Evolutionary conservation across 768 basidiomycete genomes (phyloP), one percentile per base, ranked within the genome.

Genomic region (Auricularia auricula-judae): DNA sequence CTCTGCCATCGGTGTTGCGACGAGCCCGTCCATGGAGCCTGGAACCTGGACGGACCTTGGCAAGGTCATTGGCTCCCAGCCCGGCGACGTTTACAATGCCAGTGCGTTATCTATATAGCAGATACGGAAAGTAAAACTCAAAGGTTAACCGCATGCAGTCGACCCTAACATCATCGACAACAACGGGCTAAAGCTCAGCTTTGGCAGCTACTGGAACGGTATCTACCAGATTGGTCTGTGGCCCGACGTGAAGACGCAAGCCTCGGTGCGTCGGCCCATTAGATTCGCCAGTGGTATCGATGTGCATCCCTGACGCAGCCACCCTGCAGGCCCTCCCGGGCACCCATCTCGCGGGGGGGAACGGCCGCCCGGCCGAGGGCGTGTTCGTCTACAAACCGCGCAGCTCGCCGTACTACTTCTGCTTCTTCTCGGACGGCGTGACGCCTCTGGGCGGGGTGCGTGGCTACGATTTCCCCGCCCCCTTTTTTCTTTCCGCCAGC

Each of bases 11-110:
- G 70, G 70, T 0, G 63, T 70, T 4, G 71, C 71, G 14, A 71
- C 69, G 8, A 69, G 68, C 42, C 36, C 69, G 23, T 67, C 67
- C 34, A 70, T 71, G 69, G 68, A 69, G 23, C 65, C 69, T 18
- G 71, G 71, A 5, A 70, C 69, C 0, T 72, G 70, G 70, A 69
- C 68, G 1, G 68, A 70, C 62, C 67, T 67, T 14, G 71, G 71
- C 3, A 54, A 63, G 11, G 70, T 72, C 43, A 66, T 72, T 53
- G 36, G 61, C 4, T 67, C 68, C 12, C 39, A 10, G 5, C 60
- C 63, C 8, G 68, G 71, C 18, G 64, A 63, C 63, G 29, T 33
- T 1, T 70, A 65, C 66, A 71, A 71, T 47, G 66, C 68, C 18
- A 71, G 56, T 59, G 23, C 29, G 56, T 59, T 0, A 11, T 10